phyloP scores from a whole-genome alignment of 305 asterid species.

The Fraxinus sp. region DNA sequence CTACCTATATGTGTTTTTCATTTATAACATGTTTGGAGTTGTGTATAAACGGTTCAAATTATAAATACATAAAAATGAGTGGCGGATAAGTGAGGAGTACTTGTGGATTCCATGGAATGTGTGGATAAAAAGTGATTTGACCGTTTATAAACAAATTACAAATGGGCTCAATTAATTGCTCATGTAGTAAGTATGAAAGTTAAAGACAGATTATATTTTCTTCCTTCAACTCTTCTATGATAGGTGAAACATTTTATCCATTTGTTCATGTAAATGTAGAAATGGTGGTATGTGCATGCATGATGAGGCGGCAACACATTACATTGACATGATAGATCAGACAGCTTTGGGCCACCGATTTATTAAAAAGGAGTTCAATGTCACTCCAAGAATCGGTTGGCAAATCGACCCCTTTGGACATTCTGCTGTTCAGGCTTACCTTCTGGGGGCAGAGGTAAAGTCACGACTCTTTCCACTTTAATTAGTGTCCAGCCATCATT shows the following conservation, averaged over 20 bases:
- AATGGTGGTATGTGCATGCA: slow-evolving; percentile 99
- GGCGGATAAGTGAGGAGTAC: neutral
- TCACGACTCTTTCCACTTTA: neutral
- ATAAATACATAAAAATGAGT: neutral
- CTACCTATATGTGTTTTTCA: neutral
- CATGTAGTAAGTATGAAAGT: neutral
- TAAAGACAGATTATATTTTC: neutral
- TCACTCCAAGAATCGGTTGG: slow-evolving; percentile 97
- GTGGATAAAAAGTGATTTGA: neutral
- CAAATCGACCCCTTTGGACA: slow-evolving; percentile 99
- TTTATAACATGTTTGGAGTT: neutral
- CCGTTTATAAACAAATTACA: neutral
- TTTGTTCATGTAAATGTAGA: slow-evolving; percentile 40
- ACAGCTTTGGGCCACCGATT: slow-evolving; percentile 84
- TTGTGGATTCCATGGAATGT: neutral
- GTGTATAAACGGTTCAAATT: neutral
- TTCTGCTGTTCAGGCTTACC: slow-evolving; percentile 98
- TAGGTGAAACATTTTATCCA: slow-evolving; percentile 16
- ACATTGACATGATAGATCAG: slow-evolving; percentile 97
- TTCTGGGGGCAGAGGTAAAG: slow-evolving; percentile 88
- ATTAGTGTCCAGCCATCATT: neutral
- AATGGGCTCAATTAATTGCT: neutral
- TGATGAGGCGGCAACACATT: slow-evolving; percentile 94
- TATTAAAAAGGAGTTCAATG: slow-evolving; percentile 70
- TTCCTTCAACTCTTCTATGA: neutral